phyloP scores from a whole-genome alignment of 257 asterid species.

The Forsythia viridissima region DNA sequence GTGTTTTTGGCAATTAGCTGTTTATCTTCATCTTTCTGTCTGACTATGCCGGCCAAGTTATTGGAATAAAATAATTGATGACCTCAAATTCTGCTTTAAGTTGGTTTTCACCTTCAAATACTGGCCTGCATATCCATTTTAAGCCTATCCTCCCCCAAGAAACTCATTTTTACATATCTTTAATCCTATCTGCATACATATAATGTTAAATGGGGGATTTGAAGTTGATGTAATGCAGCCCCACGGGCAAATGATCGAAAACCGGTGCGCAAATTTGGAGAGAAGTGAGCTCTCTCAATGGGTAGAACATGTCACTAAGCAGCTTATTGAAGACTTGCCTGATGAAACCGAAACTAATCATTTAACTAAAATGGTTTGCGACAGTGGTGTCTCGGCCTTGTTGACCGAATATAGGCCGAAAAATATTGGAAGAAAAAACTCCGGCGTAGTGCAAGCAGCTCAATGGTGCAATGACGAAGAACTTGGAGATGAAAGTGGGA shows the following conservation, averaged over 20 bases:
- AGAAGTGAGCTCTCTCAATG: constrained; percentile 61
- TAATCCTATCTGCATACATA: background rate
- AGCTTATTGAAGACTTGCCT: constrained; percentile 58
- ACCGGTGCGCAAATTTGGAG: constrained; percentile 22
- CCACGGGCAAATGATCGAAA: constrained; percentile 36
- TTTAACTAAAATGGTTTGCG: background rate
- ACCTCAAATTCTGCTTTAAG: constrained; percentile 23
- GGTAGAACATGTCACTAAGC: constrained; percentile 69
- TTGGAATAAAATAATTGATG: constrained; percentile 21
- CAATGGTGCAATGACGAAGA: constrained; percentile 18
- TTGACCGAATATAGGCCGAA: constrained; percentile 41
- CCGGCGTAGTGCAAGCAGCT: constrained; percentile 16
- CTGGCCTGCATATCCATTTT: constrained; percentile 30
- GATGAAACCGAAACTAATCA: constrained; percentile 32
- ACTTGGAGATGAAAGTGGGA: constrained; percentile 1
- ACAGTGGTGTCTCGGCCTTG: constrained; percentile 25
- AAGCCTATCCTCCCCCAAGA: constrained; percentile 19
- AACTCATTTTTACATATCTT: background rate
- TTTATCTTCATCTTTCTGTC: constrained; percentile 48
- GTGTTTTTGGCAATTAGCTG: constrained; percentile 44
- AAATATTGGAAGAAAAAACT: constrained; percentile 32
- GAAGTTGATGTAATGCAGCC: constrained; percentile 45
- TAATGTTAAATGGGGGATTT: constrained; percentile 35
- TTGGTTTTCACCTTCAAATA: constrained; percentile 40
- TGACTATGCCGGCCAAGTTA: constrained; percentile 71